Percentiles rank a stretch among this genome's conserved stretches.
These are phyloP conservation scores for Botryosphaeria dothidea DNA, from an alignment of 2,329 filamentous ascomycete genomes.

Conservation along the genomic window DNA sequence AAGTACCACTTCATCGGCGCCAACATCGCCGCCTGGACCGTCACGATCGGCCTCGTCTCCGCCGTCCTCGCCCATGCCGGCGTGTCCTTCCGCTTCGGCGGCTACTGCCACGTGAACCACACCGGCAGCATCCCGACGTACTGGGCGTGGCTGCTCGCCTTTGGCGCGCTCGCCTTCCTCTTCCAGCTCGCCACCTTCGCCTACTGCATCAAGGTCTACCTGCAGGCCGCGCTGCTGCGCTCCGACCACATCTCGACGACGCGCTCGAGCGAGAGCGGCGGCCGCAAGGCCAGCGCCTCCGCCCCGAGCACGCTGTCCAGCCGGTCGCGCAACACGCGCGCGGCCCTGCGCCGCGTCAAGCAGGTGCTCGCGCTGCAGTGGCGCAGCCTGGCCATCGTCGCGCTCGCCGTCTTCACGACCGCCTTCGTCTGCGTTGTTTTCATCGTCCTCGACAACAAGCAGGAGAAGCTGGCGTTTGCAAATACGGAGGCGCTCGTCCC, in stretches of 20 bases:
- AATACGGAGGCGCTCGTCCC: slow-evolving; percentile 26
- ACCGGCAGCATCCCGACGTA: slow-evolving; percentile 78
- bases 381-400: slow-evolving; percentile 85
- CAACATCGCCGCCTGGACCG: slow-evolving; percentile 78
- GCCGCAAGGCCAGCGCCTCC: slow-evolving; percentile 13
- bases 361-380: slow-evolving; percentile 90
- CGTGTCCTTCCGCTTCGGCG: slow-evolving; percentile 90
- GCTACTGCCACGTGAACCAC: slow-evolving; percentile 93
- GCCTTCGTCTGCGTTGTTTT: slow-evolving; percentile 93
- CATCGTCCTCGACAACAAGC: slow-evolving; percentile 71
- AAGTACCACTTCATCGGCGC: slow-evolving; percentile 86
- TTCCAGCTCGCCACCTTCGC: slow-evolving; percentile 76
- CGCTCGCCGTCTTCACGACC: slow-evolving; percentile 87
- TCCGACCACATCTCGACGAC: background rate
- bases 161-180: slow-evolving; percentile 73
- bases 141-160: slow-evolving; percentile 86
- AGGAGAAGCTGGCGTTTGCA: slow-evolving; percentile 35
- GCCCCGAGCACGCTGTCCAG: slow-evolving; percentile 21
- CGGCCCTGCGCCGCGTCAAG: slow-evolving; percentile 64
- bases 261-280: background rate
- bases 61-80: slow-evolving; percentile 82
- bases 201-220: slow-evolving; percentile 94
- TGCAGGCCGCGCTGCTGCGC: slow-evolving; percentile 51
- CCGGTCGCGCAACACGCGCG: slow-evolving; percentile 22
- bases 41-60: slow-evolving; percentile 74